Base-by-base conservation (phyloP, 129 eudicot genomes). In the Escallonia herrerae region DNA sequence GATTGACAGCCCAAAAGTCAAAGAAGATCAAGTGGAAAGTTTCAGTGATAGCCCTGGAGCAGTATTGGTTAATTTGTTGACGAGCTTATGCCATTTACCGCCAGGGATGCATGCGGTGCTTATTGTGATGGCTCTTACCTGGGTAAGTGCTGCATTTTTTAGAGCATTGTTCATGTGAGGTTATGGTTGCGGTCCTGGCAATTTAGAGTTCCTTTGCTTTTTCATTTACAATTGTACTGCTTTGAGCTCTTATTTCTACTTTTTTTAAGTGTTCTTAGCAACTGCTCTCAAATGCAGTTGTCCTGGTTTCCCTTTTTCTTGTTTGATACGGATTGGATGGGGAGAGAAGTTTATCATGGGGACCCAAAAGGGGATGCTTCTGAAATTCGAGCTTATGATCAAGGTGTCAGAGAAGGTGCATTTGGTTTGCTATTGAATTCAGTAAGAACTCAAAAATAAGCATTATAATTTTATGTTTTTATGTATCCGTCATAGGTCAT, bases 261-360 rank as follows among this genome's bases (percentile, higher is more conserved):
- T 54, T n/a, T n/a, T n/a, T 8, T 14, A 45, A 48, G 22, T 61
- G 22, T 69, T 58, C 53, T 65, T 61, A 51, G 15, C 48, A 41
- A 39, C 60, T 56, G 53, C 66, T 82, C 60, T 56, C 63, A 15
- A 62, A 41, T 72, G 76, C 87, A 91, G 97, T 9, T 91, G 71
- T 91, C 97, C 66, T 91, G 97, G 97, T 91, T 91, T 71, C 97
- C 97, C n/a, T 91, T 91, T 81, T 87, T 91, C 62, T 95, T 91
- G 15, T 91, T 91, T 72, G 97, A 87, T 78, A 91, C 97, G n/a
- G 97, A 91, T 77, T 91, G 96, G 97, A 91, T 91, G 96, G 97
- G 97, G 70, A 85, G 97, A 79, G 97, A 91, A 76, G 96, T 91
- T 66, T 88, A 74, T 83, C 95, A 85, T 42, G 96, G 97, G 14